Evolutionary conservation across 257 asterid genomes (phyloP).

Genomic region (Echites panduratus): DNA sequence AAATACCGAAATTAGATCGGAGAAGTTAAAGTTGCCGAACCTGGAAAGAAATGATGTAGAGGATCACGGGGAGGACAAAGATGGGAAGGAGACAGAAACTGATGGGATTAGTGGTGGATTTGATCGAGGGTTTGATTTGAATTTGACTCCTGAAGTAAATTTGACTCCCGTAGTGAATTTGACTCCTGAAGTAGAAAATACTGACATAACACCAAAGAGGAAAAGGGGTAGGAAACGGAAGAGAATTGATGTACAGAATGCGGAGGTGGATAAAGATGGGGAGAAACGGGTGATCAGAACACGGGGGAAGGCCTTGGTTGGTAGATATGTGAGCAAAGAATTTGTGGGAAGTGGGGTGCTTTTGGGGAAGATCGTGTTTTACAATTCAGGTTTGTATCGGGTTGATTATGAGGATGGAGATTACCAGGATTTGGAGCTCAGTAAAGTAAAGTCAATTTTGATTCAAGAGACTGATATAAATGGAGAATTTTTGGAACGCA

Average conservation of each 20-base stretch:
- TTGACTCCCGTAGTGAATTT: constrained; percentile 21
- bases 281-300: constrained; percentile 34
- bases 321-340: constrained; percentile 63
- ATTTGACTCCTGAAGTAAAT: constrained; percentile 8
- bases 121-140: constrained; percentile 24
- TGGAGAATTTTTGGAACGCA: constrained; percentile 56
- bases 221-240: constrained; percentile 68
- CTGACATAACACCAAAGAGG: constrained; percentile 27
- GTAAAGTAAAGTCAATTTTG: constrained; percentile 41
- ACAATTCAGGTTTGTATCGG: constrained; percentile 59
- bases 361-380: constrained; percentile 53
- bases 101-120: constrained; percentile 17
- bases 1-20: constrained; percentile 24
- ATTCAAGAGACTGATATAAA: constrained; percentile 47
- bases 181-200: constrained; percentile 34
- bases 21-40: constrained; percentile 53
- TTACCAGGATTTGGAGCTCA: constrained; percentile 59
- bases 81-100: constrained; percentile 31
- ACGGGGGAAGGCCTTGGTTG: constrained; percentile 46
- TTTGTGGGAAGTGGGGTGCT: constrained; percentile 52
- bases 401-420: constrained; percentile 72
- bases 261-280: constrained; percentile 35
- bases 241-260: constrained; percentile 38
- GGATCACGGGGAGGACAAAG: constrained; percentile 30
- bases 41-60: constrained; percentile 45